Base-by-base conservation (phyloP, 176 grass and related monocot genomes). In the Tuctoria greenei region DNA sequence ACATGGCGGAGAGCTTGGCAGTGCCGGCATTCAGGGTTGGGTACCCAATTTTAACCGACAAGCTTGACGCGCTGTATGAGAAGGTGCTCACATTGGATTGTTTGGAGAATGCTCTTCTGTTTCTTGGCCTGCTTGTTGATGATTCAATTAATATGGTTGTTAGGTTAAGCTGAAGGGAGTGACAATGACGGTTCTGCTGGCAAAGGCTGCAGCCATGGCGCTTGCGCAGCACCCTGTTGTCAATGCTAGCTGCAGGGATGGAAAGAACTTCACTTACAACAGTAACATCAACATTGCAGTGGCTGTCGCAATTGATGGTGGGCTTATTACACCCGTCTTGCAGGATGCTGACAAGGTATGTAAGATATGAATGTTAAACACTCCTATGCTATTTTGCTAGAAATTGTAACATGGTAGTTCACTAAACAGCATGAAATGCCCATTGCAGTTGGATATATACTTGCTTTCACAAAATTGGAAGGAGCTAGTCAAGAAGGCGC, bases 381-480 rank as follows among this genome's bases (percentile, higher is more conserved):
- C 55, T 58, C 11, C 10, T 4, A 42, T 35, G 14, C 59, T 64
- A 41, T 20, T 47, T 14, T 54, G 27, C 61, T 75, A n/a, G n/a
- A 1, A 71, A 57, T 15, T 75, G 24, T 56, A 36, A 20, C 25
- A 55, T 20, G 17, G 21, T 40, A 64, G 11, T 27, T 75, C 31
- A 74, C 69, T 78, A 31, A 71, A 67, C 78, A 80, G 8, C 51
- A 69, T n/a, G 9, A 74, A 87, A 79, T 76, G 28, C 34, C 23
- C 39, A 38, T 36, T 90, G 76, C 63, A 98, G 95, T 66, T 95
- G 87, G 89, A 99, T 75, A 83, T 99, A 82, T 99, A 99, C 74
- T 79, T 99, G 77, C 82, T 99, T 57, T 99, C 91, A 9, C 86
- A 99, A 92, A 92, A 78, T 57, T 99, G 95, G 95, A 99, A 99